phyloP scores from a whole-genome alignment of 495 filamentous ascomycete species.

The Aspergillus wentii region DNA sequence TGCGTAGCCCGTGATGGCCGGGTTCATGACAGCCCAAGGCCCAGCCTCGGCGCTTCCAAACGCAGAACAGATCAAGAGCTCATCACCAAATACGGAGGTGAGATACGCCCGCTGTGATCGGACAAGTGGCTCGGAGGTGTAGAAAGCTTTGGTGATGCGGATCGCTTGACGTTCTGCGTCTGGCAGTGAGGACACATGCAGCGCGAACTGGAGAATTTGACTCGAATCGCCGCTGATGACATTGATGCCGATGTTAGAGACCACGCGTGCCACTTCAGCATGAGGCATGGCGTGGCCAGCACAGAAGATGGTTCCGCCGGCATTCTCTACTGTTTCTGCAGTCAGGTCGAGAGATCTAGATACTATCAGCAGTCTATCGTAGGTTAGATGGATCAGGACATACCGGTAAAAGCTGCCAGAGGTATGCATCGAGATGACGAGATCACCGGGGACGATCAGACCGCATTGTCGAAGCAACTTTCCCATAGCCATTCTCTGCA shows the following conservation, averaged over 20 bases:
- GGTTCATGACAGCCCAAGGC: conserved; percentile 13
- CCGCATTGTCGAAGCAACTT: conserved; percentile 13
- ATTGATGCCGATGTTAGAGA: conserved; percentile 20
- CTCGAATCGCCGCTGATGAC: conserved; percentile 20
- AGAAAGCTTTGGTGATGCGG: conserved; percentile 19
- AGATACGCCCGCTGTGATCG: too few relatives aligned
- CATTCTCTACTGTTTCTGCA: conserved; percentile 12
- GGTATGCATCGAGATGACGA: conserved; percentile 24
- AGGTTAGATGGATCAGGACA: neutral
- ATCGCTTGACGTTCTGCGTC: conserved; percentile 1
- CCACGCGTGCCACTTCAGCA: conserved; percentile 8
- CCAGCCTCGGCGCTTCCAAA: conserved; percentile 14
- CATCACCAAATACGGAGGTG: too few relatives aligned
- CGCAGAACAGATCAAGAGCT: too few relatives aligned
- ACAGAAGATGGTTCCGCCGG: conserved; percentile 19
- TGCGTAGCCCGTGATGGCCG: conserved; percentile 6
- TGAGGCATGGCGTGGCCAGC: conserved; percentile 17
- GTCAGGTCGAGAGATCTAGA: conserved; percentile 17
- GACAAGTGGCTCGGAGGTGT: conserved; percentile 23
- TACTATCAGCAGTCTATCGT: too few relatives aligned
- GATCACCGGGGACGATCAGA: conserved; percentile 15
- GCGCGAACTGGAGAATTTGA: conserved; percentile 18
- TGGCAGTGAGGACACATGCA: conserved; percentile 16
- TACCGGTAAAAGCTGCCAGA: conserved; percentile 5
- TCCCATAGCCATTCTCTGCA: conserved; percentile 17